A percentile compares a stretch with the other conserved stretches of the same genome.
These are phyloP conservation scores for Paraphaeosphaeria sporulosa DNA, from an alignment of 2,329 filamentous ascomycete species.

Conservation along the genomic window DNA sequence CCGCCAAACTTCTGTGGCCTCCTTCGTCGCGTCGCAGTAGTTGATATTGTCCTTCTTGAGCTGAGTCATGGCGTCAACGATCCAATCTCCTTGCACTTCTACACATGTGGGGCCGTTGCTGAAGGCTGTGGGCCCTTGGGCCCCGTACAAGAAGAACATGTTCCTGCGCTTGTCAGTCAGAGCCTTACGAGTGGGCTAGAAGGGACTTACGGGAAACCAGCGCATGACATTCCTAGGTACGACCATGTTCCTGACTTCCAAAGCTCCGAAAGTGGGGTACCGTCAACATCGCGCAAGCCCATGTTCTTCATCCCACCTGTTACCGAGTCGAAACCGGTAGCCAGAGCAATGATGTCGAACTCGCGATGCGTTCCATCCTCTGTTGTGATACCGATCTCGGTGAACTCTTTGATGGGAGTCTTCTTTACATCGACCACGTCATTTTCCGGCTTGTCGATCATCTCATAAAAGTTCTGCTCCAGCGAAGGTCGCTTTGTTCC, in stretches of 20 bases:
- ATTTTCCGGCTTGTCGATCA: slow-evolving; percentile 53
- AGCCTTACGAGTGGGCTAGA: background rate
- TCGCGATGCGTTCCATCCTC: slow-evolving; percentile 51
- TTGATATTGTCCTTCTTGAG: slow-evolving; percentile 47
- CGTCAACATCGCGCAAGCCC: slow-evolving; percentile 48
- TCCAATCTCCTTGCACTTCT: slow-evolving; percentile 55
- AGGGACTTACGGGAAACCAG: slow-evolving; percentile 44
- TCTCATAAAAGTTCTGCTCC: slow-evolving; percentile 58
- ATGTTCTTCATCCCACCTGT: slow-evolving; percentile 53
- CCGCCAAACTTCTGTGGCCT: slow-evolving; percentile 54
- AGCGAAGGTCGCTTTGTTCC: slow-evolving; percentile 57
- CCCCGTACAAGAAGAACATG: slow-evolving; percentile 56
- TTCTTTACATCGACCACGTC: slow-evolving; percentile 53
- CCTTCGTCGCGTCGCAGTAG: slow-evolving; percentile 51
- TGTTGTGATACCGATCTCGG: slow-evolving; percentile 50
- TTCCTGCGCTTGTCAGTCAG: slow-evolving; percentile 34
- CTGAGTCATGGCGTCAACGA: slow-evolving; percentile 53
- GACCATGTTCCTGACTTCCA: slow-evolving; percentile 53
- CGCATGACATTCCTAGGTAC: slow-evolving; percentile 53
- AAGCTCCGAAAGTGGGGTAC: slow-evolving; percentile 46
- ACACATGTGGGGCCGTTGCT: slow-evolving; percentile 56
- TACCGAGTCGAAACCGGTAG: slow-evolving; percentile 57
- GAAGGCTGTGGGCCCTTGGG: slow-evolving; percentile 57
- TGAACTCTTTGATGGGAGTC: slow-evolving; percentile 50
- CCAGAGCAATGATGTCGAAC: slow-evolving; percentile 55